These are phyloP conservation scores for Borovskyia barvae DNA, from an alignment of 208 protist species.

Conservation along the genomic window DNA sequence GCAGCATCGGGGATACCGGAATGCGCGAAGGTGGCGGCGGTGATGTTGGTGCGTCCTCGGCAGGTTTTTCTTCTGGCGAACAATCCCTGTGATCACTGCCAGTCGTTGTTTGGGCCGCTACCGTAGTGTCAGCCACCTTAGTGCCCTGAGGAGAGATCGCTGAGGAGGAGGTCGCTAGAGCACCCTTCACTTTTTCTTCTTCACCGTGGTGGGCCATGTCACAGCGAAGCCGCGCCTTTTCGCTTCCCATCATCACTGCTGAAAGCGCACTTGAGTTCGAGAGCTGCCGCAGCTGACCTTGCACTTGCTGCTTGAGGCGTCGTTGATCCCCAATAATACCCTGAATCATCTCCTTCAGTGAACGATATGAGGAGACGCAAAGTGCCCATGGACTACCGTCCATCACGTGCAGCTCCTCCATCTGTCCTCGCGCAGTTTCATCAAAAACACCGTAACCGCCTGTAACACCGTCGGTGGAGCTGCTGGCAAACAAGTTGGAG, in stretches of 20 bases:
- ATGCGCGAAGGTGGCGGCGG: conserved; percentile 15
- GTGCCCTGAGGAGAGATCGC: too few relatives aligned
- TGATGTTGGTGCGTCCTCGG: background rate
- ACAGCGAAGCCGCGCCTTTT: background rate
- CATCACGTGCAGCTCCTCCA: conserved; percentile 89
- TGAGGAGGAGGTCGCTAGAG: background rate
- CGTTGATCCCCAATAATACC: conserved; percentile 63
- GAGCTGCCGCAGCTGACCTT: conserved; percentile 43
- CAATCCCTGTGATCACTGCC: too few relatives aligned
- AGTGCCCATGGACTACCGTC: conserved; percentile 80
- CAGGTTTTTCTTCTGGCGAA: background rate
- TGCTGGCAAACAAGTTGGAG: conserved; percentile 51
- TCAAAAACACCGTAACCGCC: conserved; percentile 34
- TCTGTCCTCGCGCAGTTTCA: conserved; percentile 51
- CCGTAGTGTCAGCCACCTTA: too few relatives aligned
- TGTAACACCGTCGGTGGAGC: conserved; percentile 19
- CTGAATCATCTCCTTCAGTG: conserved; percentile 73
- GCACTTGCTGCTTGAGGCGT: conserved; percentile 54
- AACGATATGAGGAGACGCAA: conserved; percentile 71
- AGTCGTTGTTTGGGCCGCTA: too few relatives aligned
- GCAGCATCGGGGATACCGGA: conserved; percentile 40
- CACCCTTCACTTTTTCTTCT: background rate
- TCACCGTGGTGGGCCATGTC: background rate
- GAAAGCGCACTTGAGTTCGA: conserved; percentile 20
- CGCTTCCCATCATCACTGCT: conserved; percentile 12